phyloP scores from a whole-genome alignment of 345 rosid species.

The Jatropha curcas region DNA sequence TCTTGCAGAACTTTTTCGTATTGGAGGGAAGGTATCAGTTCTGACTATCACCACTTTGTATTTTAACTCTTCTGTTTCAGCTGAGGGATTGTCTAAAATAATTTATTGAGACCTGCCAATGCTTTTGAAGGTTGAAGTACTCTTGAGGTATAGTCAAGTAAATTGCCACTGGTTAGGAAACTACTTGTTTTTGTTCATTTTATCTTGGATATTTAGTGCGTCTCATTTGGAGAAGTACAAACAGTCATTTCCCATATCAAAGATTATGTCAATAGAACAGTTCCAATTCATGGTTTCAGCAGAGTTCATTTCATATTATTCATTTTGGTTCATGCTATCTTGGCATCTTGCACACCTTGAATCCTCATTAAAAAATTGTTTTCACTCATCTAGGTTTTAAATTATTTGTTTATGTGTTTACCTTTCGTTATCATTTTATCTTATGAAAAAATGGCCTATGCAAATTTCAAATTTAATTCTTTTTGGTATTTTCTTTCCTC shows the following conservation, averaged over 20 bases:
- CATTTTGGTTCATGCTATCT: too few relatives aligned
- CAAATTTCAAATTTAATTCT: not conserved
- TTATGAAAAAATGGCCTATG: not conserved
- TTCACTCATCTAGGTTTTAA: not conserved
- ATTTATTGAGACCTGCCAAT: constrained; percentile 27
- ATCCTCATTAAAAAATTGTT: not conserved
- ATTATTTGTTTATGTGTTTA: not conserved
- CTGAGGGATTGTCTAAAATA: constrained; percentile 26
- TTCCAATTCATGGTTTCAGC: too few relatives aligned
- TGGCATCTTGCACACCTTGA: not conserved
- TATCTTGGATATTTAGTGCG: not conserved
- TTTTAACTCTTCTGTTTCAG: constrained; percentile 24
- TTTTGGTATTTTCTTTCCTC: not conserved
- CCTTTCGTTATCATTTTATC: not conserved
- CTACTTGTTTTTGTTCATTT: not conserved
- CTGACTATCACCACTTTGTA: constrained; percentile 24
- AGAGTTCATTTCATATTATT: not conserved
- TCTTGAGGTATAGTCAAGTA: constrained; percentile 16
- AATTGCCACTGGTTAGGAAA: constrained; percentile 10
- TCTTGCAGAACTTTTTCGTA: constrained; percentile 96
- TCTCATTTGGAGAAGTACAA: not conserved
- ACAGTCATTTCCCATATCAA: not conserved
- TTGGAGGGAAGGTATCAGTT: constrained; percentile 82
- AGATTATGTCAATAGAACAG: too few relatives aligned
- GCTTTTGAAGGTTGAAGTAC: constrained; percentile 28